Conservation (phyloP, 352 stramenopile species). For the Globisporangium nunn region DNA sequence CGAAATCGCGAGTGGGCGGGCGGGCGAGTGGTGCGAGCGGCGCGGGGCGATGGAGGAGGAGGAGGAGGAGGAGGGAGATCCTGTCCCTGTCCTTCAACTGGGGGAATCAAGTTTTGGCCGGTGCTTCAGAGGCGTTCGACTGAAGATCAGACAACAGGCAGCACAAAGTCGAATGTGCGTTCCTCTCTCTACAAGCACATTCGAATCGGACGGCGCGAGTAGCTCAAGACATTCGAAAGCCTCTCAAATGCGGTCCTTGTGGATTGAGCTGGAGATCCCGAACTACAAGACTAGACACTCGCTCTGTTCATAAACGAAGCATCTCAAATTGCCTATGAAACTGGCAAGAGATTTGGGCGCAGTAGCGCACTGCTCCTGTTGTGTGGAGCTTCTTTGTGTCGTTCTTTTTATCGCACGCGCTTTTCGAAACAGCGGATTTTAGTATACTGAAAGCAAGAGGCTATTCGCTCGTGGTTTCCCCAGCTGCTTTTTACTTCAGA, state of each 20-base stretch:
- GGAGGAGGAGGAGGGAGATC: background rate
- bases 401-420: background rate
- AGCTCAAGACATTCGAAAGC: too few relatives aligned
- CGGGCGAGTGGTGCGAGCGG: background rate
- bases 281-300: too few relatives aligned
- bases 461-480: background rate
- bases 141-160: background rate
- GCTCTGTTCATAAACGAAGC: too few relatives aligned
- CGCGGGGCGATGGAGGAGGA: background rate
- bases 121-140: background rate
- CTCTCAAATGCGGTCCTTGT: too few relatives aligned
- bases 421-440: background rate
- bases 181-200: too few relatives aligned
- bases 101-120: slow-evolving; percentile 1
- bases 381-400: background rate
- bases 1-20: background rate
- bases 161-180: too few relatives aligned
- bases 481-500: background rate
- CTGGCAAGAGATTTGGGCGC: too few relatives aligned
- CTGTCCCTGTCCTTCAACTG: background rate
- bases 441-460: background rate
- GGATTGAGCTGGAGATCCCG: too few relatives aligned
- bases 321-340: background rate
- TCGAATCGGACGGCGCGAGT: too few relatives aligned
- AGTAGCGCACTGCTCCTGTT: too few relatives aligned